Evolutionary conservation across 2,329 filamentous ascomycete genomes (phyloP).

Genomic region (Trichoderma sp.): DNA sequence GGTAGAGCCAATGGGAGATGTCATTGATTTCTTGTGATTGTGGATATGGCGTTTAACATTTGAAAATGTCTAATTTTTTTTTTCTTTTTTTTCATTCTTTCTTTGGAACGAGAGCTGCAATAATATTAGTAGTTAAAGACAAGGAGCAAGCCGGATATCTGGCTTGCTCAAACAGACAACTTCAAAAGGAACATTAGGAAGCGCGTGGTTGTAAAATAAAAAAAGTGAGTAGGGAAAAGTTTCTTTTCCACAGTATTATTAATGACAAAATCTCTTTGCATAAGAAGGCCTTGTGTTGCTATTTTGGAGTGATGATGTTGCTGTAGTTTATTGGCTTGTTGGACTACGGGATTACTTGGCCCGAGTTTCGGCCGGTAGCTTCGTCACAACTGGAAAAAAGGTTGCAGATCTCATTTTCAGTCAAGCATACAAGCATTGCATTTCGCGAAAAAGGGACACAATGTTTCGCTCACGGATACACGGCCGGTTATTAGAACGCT

Average conservation of each 20-base stretch:
- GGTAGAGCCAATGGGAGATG: not conserved
- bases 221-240: slow-evolving; percentile 3
- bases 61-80: not conserved
- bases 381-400: not conserved
- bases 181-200: not conserved
- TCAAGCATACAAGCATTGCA: not conserved
- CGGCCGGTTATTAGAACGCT: not conserved
- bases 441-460: not conserved
- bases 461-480: slow-evolving; percentile 21
- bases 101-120: slow-evolving; percentile 13
- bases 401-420: not conserved
- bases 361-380: slow-evolving; percentile 19
- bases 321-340: not conserved
- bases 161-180: slow-evolving; percentile 4
- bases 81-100: not conserved
- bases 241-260: not conserved
- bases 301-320: not conserved
- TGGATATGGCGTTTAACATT: slow-evolving; percentile 6
- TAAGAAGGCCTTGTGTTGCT: not conserved
- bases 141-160: slow-evolving; percentile 1
- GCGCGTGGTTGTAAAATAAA: slow-evolving; percentile 9
- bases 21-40: not conserved
- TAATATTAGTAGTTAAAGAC: slow-evolving; percentile 7
- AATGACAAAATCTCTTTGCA: slow-evolving; percentile 4
- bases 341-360: not conserved